A percentile compares a stretch with the other conserved stretches of the same genome.
Conservation (phyloP, 2,329 filamentous ascomycete genomes). For the Exophiala sp. region DNA sequence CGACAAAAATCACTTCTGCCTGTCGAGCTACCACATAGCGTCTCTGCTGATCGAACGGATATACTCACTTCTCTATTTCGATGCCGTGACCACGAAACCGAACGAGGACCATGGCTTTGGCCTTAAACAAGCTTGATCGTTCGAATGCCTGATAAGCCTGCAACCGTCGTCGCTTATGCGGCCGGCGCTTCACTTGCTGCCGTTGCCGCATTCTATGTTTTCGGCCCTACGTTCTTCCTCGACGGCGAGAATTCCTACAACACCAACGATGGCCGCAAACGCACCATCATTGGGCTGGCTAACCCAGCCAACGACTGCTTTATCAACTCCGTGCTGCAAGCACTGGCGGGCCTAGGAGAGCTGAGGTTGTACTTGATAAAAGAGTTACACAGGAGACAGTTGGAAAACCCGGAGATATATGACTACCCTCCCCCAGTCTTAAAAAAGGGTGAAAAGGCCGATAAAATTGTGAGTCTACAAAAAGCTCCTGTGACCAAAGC, state of each 20-base stretch:
- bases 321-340: constrained; percentile 94
- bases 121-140: constrained; percentile 1
- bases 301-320: constrained; percentile 96
- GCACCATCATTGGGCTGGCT: constrained; percentile 76
- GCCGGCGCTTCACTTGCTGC: constrained; percentile 92
- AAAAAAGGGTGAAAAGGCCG: constrained; percentile 37
- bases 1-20: not conserved
- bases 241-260: constrained; percentile 64
- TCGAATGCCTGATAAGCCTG: constrained; percentile 71
- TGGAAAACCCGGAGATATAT: constrained; percentile 75
- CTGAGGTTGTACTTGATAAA: constrained; percentile 86
- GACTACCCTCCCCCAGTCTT: constrained; percentile 47
- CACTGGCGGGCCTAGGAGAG: constrained; percentile 81
- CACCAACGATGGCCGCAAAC: constrained; percentile 60
- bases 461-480: constrained; percentile 59
- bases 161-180: constrained; percentile 84
- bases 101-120: constrained; percentile 17
- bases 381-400: constrained; percentile 74
- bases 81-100: constrained; percentile 12
- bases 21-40: not conserved
- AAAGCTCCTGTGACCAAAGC: constrained; percentile 76
- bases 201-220: constrained; percentile 92
- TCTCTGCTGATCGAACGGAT: not conserved
- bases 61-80: not conserved
- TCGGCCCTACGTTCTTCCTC: constrained; percentile 93